phyloP scores from a whole-genome alignment of 208 protist species.

The Wallacemonas sp. region DNA sequence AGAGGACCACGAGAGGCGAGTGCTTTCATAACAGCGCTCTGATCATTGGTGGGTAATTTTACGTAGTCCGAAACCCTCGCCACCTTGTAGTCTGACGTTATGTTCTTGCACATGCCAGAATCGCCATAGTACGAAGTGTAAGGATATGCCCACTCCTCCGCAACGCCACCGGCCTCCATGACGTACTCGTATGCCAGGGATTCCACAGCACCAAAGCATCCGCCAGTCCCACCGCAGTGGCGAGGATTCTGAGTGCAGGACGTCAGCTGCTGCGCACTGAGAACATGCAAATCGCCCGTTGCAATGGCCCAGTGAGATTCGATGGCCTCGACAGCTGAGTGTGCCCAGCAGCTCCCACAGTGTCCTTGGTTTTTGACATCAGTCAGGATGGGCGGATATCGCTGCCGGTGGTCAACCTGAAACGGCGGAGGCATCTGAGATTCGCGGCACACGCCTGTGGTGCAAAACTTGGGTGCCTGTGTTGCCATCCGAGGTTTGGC shows the following conservation, averaged over 20 bases:
- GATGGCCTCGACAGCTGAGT: constrained; percentile 56
- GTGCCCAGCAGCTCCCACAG: constrained; percentile 82
- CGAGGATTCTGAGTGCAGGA: constrained; percentile 77
- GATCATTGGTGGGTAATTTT: constrained; percentile 59
- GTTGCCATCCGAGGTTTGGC: neutral
- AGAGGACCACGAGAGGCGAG: constrained; percentile 70
- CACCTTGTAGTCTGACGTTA: constrained; percentile 3
- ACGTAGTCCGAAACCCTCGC: constrained; percentile 54
- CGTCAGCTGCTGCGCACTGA: constrained; percentile 93
- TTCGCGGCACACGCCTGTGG: constrained; percentile 8
- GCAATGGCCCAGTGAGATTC: constrained; percentile 77
- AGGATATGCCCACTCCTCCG: constrained; percentile 65
- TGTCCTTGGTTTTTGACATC: constrained; percentile 74
- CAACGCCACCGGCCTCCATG: constrained; percentile 45
- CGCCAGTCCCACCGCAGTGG: constrained; percentile 60
- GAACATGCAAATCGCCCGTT: constrained; percentile 48
- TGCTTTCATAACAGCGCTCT: constrained; percentile 53
- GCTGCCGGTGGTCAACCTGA: constrained; percentile 42
- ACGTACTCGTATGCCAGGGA: constrained; percentile 76
- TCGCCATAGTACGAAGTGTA: constrained; percentile 68
- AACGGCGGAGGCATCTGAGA: constrained; percentile 20
- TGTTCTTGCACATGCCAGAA: constrained; percentile 45
- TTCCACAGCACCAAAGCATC: constrained; percentile 81
- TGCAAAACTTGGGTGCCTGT: neutral
- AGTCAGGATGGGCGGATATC: constrained; percentile 44